Base-by-base conservation (phyloP, 2,329 filamentous ascomycete genomes). In the Colletotrichum aenigma region DNA sequence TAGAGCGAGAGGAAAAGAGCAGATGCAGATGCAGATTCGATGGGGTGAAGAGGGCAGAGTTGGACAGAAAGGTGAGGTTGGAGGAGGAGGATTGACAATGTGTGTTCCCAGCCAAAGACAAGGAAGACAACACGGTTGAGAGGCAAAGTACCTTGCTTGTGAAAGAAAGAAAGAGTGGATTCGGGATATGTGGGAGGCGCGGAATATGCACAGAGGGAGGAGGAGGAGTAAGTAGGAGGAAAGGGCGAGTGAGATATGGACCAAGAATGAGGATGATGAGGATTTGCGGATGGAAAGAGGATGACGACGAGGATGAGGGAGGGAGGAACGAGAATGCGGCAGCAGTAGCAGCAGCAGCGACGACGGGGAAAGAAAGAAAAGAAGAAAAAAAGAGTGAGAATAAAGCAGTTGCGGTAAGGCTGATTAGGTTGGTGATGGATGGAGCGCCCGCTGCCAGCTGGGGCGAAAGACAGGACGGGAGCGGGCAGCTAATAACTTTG, bases 401-500 rank as follows among this genome's bases (percentile, higher is more conserved):
- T 71, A 64, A 61, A 66, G 69, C 73, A 38, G 69, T 67, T 64
- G 69, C 21, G 73, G 73, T 75, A 75, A 75, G 73, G 70, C 70
- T 75, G 73, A 73, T 75, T 73, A 75, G 64, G 73, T 62, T 64
- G 70, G 64, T 73, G 71, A 56, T 62, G 66, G 64, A 75, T 73
- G 73, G 70, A 75, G 70, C 64, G 64, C 68, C 61, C 61, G 55
- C 72, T 66, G 69, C 43, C 69, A 71, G 64, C 64, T 68, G 64
- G 73, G 70, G 73, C 69, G 38, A 73, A 18, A 61, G 73, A 60
- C 73, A 58, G 68, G 73, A 73, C 73, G 70, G 73, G 73, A 68
- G 70, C 73, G 73, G 70, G 73, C 73, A 75, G 73, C 70, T 75
- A 73, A 60, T 73, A 65, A 75, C 73, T 75, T 64, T 68, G 73